These are phyloP conservation scores for Gaillardinia entomophila DNA, from an alignment of 805 yeast species.

Conservation along the genomic window DNA sequence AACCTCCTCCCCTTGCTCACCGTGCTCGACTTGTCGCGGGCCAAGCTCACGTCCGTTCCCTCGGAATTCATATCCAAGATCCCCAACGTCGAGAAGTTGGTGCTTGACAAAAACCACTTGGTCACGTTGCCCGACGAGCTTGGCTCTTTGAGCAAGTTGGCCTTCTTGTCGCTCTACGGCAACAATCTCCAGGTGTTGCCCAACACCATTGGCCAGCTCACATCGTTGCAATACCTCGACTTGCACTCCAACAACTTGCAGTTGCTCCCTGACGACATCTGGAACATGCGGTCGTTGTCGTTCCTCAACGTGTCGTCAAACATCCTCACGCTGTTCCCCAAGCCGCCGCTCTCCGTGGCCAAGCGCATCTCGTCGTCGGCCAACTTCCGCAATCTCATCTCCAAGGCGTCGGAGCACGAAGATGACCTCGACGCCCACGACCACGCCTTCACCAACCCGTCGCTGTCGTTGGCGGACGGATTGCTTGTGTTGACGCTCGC, in stretches of 20 bases:
- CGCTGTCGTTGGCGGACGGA: constrained; percentile 39
- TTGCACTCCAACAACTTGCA: constrained; percentile 81
- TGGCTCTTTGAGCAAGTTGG: constrained; percentile 51
- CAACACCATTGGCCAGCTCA: constrained; percentile 51
- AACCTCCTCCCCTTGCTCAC: constrained; percentile 57
- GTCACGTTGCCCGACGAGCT: constrained; percentile 70
- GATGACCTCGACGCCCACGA: background rate
- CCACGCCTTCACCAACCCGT: constrained; percentile 2
- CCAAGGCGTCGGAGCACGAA: constrained; percentile 1
- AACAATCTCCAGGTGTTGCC: constrained; percentile 77
- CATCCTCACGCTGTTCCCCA: constrained; percentile 55
- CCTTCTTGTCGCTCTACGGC: constrained; percentile 61
- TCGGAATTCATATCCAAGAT: constrained; percentile 55
- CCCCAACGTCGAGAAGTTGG: constrained; percentile 64
- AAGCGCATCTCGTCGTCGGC: constrained; percentile 26
- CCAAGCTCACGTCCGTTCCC: constrained; percentile 73
- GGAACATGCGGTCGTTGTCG: constrained; percentile 54
- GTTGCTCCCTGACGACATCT: constrained; percentile 58
- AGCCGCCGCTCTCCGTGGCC: constrained; percentile 34
- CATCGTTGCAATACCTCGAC: constrained; percentile 61
- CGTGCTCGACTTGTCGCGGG: constrained; percentile 71
- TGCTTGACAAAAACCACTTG: constrained; percentile 76
- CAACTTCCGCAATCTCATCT: constrained; percentile 11
- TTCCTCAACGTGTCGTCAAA: constrained; percentile 71
- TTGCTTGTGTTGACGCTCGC: constrained; percentile 59